Base-by-base conservation (phyloP, 2,329 filamentous ascomycete genomes). In the Stemphylium lycopersici region DNA sequence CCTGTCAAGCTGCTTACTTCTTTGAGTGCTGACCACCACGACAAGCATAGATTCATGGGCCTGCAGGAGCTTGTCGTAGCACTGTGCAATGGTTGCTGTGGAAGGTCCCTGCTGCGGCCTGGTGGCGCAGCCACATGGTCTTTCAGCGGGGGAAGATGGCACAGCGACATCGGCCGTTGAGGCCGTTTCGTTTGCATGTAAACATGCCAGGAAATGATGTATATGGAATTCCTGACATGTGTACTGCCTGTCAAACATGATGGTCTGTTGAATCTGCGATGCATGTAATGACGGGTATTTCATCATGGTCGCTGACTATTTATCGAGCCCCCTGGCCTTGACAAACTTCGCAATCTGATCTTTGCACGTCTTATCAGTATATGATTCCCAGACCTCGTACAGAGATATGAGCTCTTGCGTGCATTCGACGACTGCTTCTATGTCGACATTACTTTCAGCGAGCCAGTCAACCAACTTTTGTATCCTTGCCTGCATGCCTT, bases 361-460 rank as follows among this genome's bases (percentile, higher is more conserved):
- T 71, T 86, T 88, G 67, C 85, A 86, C 12, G 79, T 78, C 72
- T 87, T 86, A 67, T 89, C 86, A 49, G 78, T 84, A 68, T 87
- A 89, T 55, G 80, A 79, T 61, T 89, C 87, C 86, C 86, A 89
- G 1, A 85, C 77, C 69, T 96, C 90, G 71, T 96, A 96, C 59
- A 96, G 84, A 3, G 90, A 93, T 48, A 97, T 90, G 58, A 96
- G 84, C 77, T 96, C 93, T 76, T 97, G 93, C 0, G 90, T 93
- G 68, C 90, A 91, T 75, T 96, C 91, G 45, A 96, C 89, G 74
- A 96, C 88, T 29, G 87, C 89, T 61, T 90, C 86, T 67, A 96
- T 89, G 66, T 96, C 90, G 38, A 96, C 85, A 52, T 86, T 89
- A 67, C 90, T 95, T 70, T 96, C 91, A 1, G 92, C 90, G 52